Conservation (phyloP, 805 yeast genomes). For the Metschnikowia cerradonensis region DNA sequence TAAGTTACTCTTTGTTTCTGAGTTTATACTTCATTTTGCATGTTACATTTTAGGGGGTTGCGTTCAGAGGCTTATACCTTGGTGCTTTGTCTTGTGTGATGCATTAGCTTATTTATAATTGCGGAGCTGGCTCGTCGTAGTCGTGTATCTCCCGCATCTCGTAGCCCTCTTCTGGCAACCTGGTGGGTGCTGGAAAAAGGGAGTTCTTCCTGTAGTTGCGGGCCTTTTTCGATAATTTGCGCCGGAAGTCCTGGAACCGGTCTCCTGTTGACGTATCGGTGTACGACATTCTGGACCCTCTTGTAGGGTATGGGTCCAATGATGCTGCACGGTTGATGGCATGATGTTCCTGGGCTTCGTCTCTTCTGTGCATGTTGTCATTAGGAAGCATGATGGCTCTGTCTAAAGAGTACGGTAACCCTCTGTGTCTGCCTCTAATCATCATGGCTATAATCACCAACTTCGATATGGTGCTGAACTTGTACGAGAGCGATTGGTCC, state of each 20-base stretch:
- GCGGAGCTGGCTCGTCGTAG: neutral
- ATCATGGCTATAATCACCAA: conserved; percentile 83
- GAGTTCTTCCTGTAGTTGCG: conserved; percentile 14
- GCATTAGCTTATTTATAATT: neutral
- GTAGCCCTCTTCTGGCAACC: conserved; percentile 13
- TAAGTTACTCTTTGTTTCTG: too few relatives aligned
- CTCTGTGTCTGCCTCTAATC: conserved; percentile 95
- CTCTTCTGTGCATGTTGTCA: conserved; percentile 58
- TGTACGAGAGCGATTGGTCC: conserved; percentile 66
- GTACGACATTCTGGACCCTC: conserved; percentile 4
- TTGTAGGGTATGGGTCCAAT: conserved; percentile 13
- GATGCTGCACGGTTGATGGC: conserved; percentile 28
- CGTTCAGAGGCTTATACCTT: too few relatives aligned
- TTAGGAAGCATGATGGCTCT: conserved; percentile 88
- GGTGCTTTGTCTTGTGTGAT: neutral
- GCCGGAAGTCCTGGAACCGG: conserved; percentile 8
- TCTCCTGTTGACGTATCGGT: conserved; percentile 10
- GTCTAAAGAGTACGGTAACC: conserved; percentile 88
- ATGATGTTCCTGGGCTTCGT: conserved; percentile 54
- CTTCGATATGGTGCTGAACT: conserved; percentile 71
- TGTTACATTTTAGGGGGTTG: too few relatives aligned
- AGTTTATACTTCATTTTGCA: too few relatives aligned
- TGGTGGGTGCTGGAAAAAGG: conserved; percentile 18
- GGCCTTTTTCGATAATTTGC: conserved; percentile 13
- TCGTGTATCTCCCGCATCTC: conserved; percentile 6